phyloP scores from a whole-genome alignment of 305 asterid species.

The Fraxinus baroniana region DNA sequence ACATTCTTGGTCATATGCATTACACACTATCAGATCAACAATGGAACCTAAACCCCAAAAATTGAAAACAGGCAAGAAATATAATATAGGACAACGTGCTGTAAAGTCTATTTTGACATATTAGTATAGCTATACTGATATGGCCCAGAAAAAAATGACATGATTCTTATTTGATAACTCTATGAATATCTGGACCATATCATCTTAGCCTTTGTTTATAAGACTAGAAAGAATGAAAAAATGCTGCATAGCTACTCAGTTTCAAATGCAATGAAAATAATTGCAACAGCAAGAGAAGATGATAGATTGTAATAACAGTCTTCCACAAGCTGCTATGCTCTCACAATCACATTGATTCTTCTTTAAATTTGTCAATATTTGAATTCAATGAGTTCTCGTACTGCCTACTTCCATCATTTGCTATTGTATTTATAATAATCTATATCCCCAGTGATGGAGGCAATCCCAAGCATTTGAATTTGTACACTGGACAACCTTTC shows the following conservation, averaged over 20 bases:
- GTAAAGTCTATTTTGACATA: neutral
- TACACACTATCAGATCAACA: neutral
- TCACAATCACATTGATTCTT: neutral
- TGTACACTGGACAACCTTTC: slow-evolving; percentile 15
- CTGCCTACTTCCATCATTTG: slow-evolving; percentile 27
- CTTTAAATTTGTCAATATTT: neutral
- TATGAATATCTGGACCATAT: neutral
- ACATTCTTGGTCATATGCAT: neutral
- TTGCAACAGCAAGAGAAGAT: neutral
- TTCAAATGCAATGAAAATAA: neutral
- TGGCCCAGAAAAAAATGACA: neutral
- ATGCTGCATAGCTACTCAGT: neutral
- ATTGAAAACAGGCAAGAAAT: neutral
- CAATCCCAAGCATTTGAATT: slow-evolving; percentile 27
- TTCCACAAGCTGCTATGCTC: neutral
- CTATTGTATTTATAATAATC: slow-evolving; percentile 14
- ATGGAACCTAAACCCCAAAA: neutral
- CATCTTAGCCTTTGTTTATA: neutral
- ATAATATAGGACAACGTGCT: neutral
- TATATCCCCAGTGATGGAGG: slow-evolving; percentile 11
- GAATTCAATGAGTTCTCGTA: neutral
- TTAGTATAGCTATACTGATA: neutral
- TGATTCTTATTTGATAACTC: neutral
- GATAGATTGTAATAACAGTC: neutral
- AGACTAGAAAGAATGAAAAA: neutral